phyloP scores from a whole-genome alignment of 768 basidiomycete genomes.

The Leucocoprinus leucothites region DNA sequence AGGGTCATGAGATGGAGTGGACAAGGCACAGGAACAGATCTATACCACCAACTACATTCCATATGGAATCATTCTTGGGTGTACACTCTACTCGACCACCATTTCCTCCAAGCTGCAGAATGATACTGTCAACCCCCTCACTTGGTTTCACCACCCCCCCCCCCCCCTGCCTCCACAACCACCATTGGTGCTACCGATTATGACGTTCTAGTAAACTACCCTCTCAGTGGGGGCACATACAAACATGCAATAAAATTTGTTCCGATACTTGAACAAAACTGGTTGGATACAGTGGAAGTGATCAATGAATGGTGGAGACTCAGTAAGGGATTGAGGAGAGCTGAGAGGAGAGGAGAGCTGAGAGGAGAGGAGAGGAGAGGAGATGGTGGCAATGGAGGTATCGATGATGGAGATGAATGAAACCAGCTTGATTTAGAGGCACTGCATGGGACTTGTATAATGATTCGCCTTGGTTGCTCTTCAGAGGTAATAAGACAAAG shows the following conservation, averaged over 20 bases:
- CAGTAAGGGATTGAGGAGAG: slow-evolving; percentile 55
- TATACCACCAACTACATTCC: slow-evolving; percentile 52
- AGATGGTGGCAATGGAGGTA: too few relatives aligned
- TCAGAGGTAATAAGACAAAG: too few relatives aligned
- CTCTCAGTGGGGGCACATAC: slow-evolving; percentile 74
- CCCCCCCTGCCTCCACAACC: background rate
- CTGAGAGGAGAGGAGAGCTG: slow-evolving; percentile 34
- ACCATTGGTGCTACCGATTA: slow-evolving; percentile 36
- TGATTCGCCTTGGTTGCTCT: too few relatives aligned
- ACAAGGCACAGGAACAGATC: slow-evolving; percentile 17
- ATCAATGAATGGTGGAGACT: slow-evolving; percentile 77
- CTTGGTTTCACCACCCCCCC: slow-evolving; percentile 29
- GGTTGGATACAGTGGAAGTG: slow-evolving; percentile 68
- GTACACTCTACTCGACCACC: slow-evolving; percentile 56
- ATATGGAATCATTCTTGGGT: slow-evolving; percentile 61
- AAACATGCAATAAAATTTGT: slow-evolving; percentile 61
- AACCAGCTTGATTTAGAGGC: too few relatives aligned
- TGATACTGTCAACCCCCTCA: slow-evolving; percentile 44
- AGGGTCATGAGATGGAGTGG: slow-evolving; percentile 19
- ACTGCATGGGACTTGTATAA: too few relatives aligned
- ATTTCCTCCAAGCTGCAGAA: slow-evolving; percentile 60
- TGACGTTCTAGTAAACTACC: too few relatives aligned
- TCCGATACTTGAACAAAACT: slow-evolving; percentile 61
- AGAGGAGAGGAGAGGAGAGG: slow-evolving; percentile 20
- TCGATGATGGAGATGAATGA: slow-evolving; percentile 19